A percentile compares a stretch with the other conserved stretches of the same genome.
phyloP scores from a whole-genome alignment of 306 rosid genomes.

The Vigna radiata region DNA sequence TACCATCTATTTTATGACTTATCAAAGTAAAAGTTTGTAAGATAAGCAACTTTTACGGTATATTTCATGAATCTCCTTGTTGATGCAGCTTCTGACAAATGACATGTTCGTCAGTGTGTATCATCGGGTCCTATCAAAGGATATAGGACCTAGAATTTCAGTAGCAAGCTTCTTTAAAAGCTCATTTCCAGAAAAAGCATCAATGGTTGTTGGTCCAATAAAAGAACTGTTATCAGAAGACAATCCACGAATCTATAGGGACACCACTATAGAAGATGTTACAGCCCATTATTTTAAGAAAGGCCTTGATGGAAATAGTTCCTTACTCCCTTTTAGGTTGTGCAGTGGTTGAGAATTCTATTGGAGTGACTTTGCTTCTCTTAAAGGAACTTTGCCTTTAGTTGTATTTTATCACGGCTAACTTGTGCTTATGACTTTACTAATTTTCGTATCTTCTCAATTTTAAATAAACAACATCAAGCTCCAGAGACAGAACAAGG shows the following conservation, averaged over 20 bases:
- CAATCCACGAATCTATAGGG: slow-evolving; percentile 53
- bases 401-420: not conserved
- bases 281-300: not conserved
- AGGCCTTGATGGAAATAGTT: slow-evolving; percentile 46
- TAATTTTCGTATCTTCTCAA: not conserved
- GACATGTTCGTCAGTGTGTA: slow-evolving; percentile 39
- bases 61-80: not conserved
- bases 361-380: not conserved
- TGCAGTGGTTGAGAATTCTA: not conserved
- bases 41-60: not conserved
- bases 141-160: slow-evolving; percentile 42
- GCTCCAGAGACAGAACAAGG: not conserved
- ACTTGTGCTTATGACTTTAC: not conserved
- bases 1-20: not conserved
- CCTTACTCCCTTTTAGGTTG: slow-evolving; percentile 35
- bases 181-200: not conserved
- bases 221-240: slow-evolving; percentile 57
- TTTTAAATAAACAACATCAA: not conserved
- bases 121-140: slow-evolving; percentile 38
- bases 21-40: not conserved
- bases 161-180: slow-evolving; percentile 28
- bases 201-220: slow-evolving; percentile 51
- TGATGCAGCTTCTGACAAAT: slow-evolving; percentile 43
- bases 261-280: slow-evolving; percentile 33
- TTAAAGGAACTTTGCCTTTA: not conserved